phyloP scores from a whole-genome alignment of 2,329 filamentous ascomycete species.

The Lecanosticta acicola region DNA sequence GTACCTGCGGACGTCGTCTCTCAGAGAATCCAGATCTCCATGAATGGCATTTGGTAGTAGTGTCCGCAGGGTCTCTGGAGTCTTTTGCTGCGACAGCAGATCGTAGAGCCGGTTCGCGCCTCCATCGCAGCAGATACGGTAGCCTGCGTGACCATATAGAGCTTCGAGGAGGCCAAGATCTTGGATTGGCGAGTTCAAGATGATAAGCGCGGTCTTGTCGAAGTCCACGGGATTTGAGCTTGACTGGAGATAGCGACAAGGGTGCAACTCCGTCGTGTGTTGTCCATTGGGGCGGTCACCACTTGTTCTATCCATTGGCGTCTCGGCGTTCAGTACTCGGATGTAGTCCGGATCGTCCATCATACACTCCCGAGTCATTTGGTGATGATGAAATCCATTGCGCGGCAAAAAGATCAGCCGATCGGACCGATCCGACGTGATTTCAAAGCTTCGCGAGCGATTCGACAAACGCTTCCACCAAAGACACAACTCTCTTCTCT shows the following conservation, averaged over 20 bases:
- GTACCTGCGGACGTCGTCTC: conserved; percentile 55
- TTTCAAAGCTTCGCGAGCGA: neutral
- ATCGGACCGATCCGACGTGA: neutral
- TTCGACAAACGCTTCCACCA: too few relatives aligned
- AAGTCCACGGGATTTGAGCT: neutral
- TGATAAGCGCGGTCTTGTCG: conserved; percentile 42
- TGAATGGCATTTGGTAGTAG: conserved; percentile 58
- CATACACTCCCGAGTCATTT: too few relatives aligned
- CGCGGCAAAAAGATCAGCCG: neutral
- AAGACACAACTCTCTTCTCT: too few relatives aligned
- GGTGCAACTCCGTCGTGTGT: neutral
- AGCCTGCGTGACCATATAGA: conserved; percentile 50
- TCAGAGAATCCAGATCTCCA: conserved; percentile 85
- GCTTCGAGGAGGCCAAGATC: conserved; percentile 46
- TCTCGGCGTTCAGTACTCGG: too few relatives aligned
- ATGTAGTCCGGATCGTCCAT: too few relatives aligned
- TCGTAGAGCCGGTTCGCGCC: conserved; percentile 73
- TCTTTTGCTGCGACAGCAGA: conserved; percentile 34
- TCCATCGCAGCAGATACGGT: conserved; percentile 80
- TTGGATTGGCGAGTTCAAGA: conserved; percentile 58
- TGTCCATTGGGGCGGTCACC: too few relatives aligned
- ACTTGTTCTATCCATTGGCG: too few relatives aligned
- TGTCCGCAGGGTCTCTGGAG: conserved; percentile 13
- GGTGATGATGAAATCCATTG: neutral
- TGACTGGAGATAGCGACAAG: neutral